Percentiles rank a stretch among this genome's conserved stretches.
Evolutionary conservation across 2,329 filamentous ascomycete genomes (phyloP).

Genomic region (Pseudogymnoascus sp.): DNA sequence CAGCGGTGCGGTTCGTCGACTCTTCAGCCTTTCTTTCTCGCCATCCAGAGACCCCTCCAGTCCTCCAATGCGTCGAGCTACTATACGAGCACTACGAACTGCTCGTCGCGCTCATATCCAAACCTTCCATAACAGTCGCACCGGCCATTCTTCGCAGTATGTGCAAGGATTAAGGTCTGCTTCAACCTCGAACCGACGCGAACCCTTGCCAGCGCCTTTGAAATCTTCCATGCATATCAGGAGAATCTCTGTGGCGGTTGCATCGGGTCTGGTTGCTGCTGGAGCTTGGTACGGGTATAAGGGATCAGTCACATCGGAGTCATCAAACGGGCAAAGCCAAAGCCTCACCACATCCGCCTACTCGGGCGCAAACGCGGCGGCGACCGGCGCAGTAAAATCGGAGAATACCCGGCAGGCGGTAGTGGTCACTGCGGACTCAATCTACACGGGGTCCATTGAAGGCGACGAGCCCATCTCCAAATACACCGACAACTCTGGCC

Average conservation of each 20-base stretch:
- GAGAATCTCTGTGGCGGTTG: slow-evolving; percentile 56
- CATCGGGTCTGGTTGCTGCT: slow-evolving; percentile 62
- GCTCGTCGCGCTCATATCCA: slow-evolving; percentile 56
- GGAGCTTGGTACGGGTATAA: slow-evolving; percentile 70
- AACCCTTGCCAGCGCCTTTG: slow-evolving; percentile 28
- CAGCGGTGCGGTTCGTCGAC: not conserved
- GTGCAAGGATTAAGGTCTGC: slow-evolving; percentile 39
- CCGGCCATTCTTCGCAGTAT: slow-evolving; percentile 35
- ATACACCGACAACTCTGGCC: slow-evolving; percentile 73
- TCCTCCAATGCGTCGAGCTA: slow-evolving; percentile 64
- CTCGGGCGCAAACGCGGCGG: slow-evolving; percentile 14
- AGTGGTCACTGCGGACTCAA: slow-evolving; percentile 80
- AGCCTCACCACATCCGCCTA: slow-evolving; percentile 21
- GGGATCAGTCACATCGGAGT: slow-evolving; percentile 23
- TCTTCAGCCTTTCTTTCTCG: not conserved
- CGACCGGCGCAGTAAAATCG: slow-evolving; percentile 19
- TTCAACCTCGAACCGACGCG: slow-evolving; percentile 31
- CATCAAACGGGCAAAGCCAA: slow-evolving; percentile 23
- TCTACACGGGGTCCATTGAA: slow-evolving; percentile 80
- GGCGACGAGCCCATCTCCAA: slow-evolving; percentile 85
- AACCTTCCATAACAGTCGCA: slow-evolving; percentile 45
- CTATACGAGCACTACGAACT: slow-evolving; percentile 59
- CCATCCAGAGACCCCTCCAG: slow-evolving; percentile 4
- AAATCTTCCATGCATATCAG: slow-evolving; percentile 64
- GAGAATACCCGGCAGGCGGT: slow-evolving; percentile 59